A percentile compares a stretch with the other conserved stretches of the same genome.
Evolutionary conservation across 164 flowering plant species (phyloP).

Genomic region (Macadamia integrifolia): DNA sequence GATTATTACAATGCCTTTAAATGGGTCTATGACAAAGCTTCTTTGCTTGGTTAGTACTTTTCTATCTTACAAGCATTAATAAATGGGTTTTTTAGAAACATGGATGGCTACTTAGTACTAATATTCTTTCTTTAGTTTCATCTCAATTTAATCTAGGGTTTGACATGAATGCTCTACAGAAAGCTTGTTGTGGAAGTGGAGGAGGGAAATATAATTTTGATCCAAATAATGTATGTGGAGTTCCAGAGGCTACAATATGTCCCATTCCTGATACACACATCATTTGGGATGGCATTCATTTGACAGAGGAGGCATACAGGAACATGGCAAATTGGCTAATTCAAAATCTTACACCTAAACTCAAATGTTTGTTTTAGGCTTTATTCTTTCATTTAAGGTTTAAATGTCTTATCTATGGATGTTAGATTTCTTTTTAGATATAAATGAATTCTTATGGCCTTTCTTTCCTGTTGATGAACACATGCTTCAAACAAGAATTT

Average conservation of each 20-base stretch:
- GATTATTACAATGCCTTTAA: constrained; percentile 13
- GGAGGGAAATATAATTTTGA: constrained; percentile 1
- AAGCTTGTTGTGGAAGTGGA: constrained; percentile 16
- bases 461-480: no score
- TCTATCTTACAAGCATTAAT: not conserved
- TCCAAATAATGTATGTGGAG: constrained; percentile 4
- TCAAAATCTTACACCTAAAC: not conserved
- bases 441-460: no score
- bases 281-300: constrained; percentile 28
- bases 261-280: constrained; percentile 7
- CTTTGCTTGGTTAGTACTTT: not conserved
- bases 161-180: not conserved
- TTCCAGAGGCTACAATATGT: constrained; percentile 11
- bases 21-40: not conserved
- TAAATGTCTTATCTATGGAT: no score
- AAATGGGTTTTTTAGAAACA: no score
- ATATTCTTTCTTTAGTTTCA: no score
- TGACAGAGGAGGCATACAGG: constrained; percentile 19
- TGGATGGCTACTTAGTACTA: no score
- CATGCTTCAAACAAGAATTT: no score
- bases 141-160: constrained; percentile 1
- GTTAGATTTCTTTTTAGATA: no score
- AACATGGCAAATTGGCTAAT: constrained; percentile 4
- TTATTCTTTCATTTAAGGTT: no score
- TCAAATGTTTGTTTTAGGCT: not conserved